phyloP scores from a whole-genome alignment of 108 stramenopile species.

The Fragilaria radians region DNA sequence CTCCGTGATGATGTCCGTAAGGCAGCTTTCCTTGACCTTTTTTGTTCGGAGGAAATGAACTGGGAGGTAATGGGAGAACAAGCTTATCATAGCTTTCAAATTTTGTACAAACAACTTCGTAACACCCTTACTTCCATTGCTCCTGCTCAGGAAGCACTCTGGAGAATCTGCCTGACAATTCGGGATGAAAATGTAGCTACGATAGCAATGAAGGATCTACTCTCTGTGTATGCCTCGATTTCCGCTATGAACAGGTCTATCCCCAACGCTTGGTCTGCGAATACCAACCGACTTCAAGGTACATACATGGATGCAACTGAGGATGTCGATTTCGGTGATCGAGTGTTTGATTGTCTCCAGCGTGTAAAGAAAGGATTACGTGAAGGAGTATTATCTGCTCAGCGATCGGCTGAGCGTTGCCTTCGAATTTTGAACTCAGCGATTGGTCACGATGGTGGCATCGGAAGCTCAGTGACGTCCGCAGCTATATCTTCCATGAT shows the following conservation, averaged over 20 bases:
- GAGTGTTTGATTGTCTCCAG: conserved; percentile 63
- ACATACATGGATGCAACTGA: conserved; percentile 15
- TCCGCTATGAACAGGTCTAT: neutral
- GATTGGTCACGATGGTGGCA: conserved; percentile 41
- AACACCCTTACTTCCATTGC: conserved; percentile 10
- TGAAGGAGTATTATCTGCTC: conserved; percentile 31
- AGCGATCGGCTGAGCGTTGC: conserved; percentile 70
- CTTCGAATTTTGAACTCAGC: conserved; percentile 79
- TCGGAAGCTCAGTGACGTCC: conserved; percentile 39
- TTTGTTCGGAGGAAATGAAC: conserved; percentile 56
- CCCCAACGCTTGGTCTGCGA: neutral
- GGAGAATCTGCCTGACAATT: conserved; percentile 73
- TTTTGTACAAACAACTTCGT: conserved; percentile 44
- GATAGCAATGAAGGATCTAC: conserved; percentile 77
- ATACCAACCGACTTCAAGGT: neutral
- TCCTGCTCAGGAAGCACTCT: conserved; percentile 67
- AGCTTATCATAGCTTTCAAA: conserved; percentile 69
- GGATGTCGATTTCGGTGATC: conserved; percentile 22
- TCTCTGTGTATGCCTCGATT: conserved; percentile 46
- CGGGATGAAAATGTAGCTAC: conserved; percentile 64
- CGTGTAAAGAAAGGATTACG: conserved; percentile 58
- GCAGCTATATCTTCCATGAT: conserved; percentile 45
- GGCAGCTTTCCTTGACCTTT: conserved; percentile 63
- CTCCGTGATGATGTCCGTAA: conserved; percentile 52
- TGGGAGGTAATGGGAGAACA: conserved; percentile 51